Base-by-base conservation (phyloP, 1,139 yeast species). In the Sugiyamaella pinicola region DNA sequence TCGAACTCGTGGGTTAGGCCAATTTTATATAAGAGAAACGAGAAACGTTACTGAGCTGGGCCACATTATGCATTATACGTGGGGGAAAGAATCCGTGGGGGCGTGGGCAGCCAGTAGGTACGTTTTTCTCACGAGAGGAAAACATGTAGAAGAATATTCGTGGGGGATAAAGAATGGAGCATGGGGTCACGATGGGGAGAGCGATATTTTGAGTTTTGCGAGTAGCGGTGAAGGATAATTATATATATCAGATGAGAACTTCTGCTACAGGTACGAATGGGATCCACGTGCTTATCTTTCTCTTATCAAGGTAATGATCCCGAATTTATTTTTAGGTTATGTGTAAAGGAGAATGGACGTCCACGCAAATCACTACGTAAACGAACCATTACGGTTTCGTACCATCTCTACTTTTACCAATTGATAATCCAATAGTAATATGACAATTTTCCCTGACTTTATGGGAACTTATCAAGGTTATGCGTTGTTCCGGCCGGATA, bases 401-500 rank as follows among this genome's bases (percentile, higher is more conserved):
- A n/a, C n/a, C n/a, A n/a, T n/a, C n/a, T n/a, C n/a, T n/a, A n/a
- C n/a, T n/a, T n/a, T n/a, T n/a, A n/a, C n/a, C n/a, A n/a, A n/a
- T n/a, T n/a, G n/a, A n/a, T n/a, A n/a, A n/a, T n/a, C n/a, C n/a
- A n/a, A n/a, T n/a, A n/a, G n/a, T n/a, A n/a, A n/a, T n/a, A n/a
- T n/a, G n/a, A n/a, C n/a, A n/a, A n/a, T n/a, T n/a, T n/a, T n/a
- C n/a, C n/a, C n/a, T n/a, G 28, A 6, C 8, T 24, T 24, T 24
- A 24, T 29, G 34, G 13, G 13, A 8, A 12, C 17, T 13, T n/a
- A n/a, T n/a, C n/a, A n/a, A n/a, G 17, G 15, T 13, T 31, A 31
- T n/a, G 35, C 31, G 41, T 34, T 34, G 33, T 45, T 38, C 49
- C 49, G 49, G 49, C 38, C 38, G 49, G 49, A 38, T 17, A 37